These are phyloP conservation scores for Acanthamoeba sp. DNA, from an alignment of 208 protist species.

Conservation along the genomic window DNA sequence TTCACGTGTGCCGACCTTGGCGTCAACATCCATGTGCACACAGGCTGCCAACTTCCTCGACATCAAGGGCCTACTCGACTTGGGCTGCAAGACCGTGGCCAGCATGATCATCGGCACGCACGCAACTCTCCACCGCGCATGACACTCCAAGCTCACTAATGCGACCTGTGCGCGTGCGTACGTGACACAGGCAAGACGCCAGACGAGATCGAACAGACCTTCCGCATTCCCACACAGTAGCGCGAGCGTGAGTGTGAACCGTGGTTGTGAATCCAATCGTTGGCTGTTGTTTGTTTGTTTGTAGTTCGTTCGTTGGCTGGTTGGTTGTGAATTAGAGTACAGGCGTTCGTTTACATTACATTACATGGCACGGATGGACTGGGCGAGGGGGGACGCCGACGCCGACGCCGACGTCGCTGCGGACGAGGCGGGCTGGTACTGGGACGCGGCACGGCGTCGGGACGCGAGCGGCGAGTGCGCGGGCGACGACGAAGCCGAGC, in stretches of 20 bases:
- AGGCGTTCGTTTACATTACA: neutral
- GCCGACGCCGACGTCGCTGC: neutral
- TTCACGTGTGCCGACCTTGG: neutral
- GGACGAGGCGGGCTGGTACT: neutral
- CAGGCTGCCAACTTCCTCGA: constrained; percentile 61
- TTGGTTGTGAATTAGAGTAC: neutral
- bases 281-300: neutral
- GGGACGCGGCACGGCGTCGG: neutral
- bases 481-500: neutral
- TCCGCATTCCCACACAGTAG: constrained; percentile 19
- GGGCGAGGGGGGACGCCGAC: neutral
- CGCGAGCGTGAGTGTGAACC: neutral
- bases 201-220: constrained; percentile 54
- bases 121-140: neutral
- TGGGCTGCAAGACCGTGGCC: constrained; percentile 63
- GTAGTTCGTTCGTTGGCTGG: neutral
- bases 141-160: neutral
- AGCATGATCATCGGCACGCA: constrained; percentile 15
- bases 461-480: neutral
- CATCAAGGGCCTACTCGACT: constrained; percentile 54
- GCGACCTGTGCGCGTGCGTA: neutral
- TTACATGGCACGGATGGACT: neutral
- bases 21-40: neutral
- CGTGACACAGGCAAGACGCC: constrained; percentile 40
- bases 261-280: neutral